Evolutionary conservation across 2,329 filamentous ascomycete species (phyloP).

Genomic region (Diaporthe australafricana): DNA sequence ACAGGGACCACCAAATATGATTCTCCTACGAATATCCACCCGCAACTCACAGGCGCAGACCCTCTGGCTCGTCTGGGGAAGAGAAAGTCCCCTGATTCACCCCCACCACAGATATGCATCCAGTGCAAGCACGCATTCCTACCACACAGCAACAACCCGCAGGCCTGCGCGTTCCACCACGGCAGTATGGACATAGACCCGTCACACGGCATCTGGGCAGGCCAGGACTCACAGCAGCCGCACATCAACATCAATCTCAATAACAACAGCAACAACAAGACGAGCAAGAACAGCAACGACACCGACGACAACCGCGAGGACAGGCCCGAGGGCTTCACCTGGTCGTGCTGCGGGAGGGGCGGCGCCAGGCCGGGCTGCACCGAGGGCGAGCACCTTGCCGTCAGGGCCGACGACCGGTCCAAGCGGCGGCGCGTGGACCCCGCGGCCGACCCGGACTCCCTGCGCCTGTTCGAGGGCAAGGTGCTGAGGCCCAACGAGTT

Average conservation of each 20-base stretch:
- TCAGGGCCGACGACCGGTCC: slow-evolving; percentile 21
- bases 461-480: slow-evolving; percentile 32
- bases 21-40: neutral
- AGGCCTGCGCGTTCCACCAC: slow-evolving; percentile 31
- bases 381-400: slow-evolving; percentile 28
- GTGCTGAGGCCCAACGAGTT: slow-evolving; percentile 33
- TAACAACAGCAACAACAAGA: slow-evolving; percentile 6
- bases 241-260: neutral
- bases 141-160: slow-evolving; percentile 17
- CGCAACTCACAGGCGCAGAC: neutral
- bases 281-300: too few relatives aligned
- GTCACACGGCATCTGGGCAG: slow-evolving; percentile 8
- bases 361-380: slow-evolving; percentile 28
- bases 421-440: neutral
- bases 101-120: slow-evolving; percentile 32
- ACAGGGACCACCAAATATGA: neutral
- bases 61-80: slow-evolving; percentile 23
- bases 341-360: slow-evolving; percentile 31
- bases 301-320: slow-evolving; percentile 27
- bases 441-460: neutral
- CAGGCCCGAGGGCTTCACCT: slow-evolving; percentile 24
- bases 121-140: slow-evolving; percentile 29
- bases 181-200: slow-evolving; percentile 15
- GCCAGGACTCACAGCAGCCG: neutral
- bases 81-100: slow-evolving; percentile 10